Percentiles rank a stretch among this genome's conserved stretches.
Evolutionary conservation across 768 basidiomycete genomes (phyloP).

Genomic region (Amanita jacksonii): DNA sequence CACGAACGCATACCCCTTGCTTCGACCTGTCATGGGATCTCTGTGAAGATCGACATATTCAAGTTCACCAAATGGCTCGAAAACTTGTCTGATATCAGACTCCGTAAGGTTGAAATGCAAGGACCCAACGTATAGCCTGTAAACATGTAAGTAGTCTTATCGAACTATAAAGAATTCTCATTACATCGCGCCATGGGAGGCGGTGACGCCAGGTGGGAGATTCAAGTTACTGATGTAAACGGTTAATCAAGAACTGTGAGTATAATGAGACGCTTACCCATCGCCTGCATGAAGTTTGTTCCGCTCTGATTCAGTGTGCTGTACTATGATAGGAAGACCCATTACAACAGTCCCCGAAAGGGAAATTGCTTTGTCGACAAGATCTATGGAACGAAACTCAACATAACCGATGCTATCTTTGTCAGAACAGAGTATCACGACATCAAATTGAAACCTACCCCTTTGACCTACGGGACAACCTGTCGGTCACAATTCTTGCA

Average conservation of each 20-base stretch:
- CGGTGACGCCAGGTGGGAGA: conserved; percentile 75
- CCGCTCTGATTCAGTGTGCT: conserved; percentile 94
- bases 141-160: conserved; percentile 4
- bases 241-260: conserved; percentile 9
- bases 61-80: conserved; percentile 96
- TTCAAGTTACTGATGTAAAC: conserved; percentile 52
- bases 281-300: conserved; percentile 85
- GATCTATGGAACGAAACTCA: conserved; percentile 85
- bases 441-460: conserved; percentile 47
- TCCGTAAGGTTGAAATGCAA: conserved; percentile 95
- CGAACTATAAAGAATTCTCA: conserved; percentile 27
- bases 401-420: conserved; percentile 86
- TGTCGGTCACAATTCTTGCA: conserved; percentile 91
- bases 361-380: conserved; percentile 83
- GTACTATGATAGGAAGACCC: conserved; percentile 95
- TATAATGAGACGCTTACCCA: conserved; percentile 40
- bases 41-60: conserved; percentile 98
- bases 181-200: conserved; percentile 80
- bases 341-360: conserved; percentile 94
- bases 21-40: conserved; percentile 89
- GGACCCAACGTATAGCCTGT: conserved; percentile 94
- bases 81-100: conserved; percentile 97
- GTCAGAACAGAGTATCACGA: conserved; percentile 3
- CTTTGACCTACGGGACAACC: conserved; percentile 93
- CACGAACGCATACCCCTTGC: conserved; percentile 97